Evolutionary conservation across 208 protist genomes (phyloP).

Genomic region (Vickermania ingenoplastis): DNA sequence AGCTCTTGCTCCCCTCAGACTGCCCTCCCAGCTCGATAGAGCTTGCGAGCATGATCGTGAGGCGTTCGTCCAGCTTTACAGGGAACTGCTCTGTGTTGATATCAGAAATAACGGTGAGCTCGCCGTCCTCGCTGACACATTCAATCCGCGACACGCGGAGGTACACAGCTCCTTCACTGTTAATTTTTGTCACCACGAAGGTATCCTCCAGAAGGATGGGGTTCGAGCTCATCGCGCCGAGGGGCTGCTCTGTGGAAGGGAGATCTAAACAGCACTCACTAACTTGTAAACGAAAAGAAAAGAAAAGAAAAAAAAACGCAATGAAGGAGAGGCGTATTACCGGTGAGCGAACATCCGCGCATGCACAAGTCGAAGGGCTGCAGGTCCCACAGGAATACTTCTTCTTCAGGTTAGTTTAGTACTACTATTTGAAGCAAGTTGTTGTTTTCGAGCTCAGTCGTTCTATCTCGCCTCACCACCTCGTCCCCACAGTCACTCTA

Average conservation of each 20-base stretch:
- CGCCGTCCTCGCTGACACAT: slow-evolving; percentile 69
- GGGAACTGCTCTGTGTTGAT: slow-evolving; percentile 96
- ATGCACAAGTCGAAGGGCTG: too few relatives aligned
- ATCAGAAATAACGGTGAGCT: slow-evolving; percentile 78
- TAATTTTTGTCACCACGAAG: slow-evolving; percentile 74
- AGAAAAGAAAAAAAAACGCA: slow-evolving; percentile 7
- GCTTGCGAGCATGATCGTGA: slow-evolving; percentile 91
- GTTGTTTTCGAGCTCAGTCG: too few relatives aligned
- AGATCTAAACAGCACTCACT: slow-evolving; percentile 4
- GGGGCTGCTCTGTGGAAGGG: slow-evolving; percentile 5
- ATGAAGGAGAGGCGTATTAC: not conserved
- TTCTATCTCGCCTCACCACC: too few relatives aligned
- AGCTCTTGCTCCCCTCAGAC: slow-evolving; percentile 55
- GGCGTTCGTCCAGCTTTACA: slow-evolving; percentile 82
- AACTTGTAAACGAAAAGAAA: slow-evolving; percentile 7
- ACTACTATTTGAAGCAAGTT: too few relatives aligned
- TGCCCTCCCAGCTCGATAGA: slow-evolving; percentile 86
- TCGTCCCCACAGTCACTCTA: slow-evolving; percentile 8
- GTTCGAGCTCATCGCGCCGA: slow-evolving; percentile 33
- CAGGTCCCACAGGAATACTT: too few relatives aligned
- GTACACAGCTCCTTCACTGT: slow-evolving; percentile 74
- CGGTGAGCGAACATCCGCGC: not conserved
- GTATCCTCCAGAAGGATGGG: slow-evolving; percentile 87
- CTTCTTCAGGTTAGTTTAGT: too few relatives aligned
- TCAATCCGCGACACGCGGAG: slow-evolving; percentile 77